Conservation (phyloP, 2,329 filamentous ascomycete genomes). For the Cryphonectria parasitica region DNA sequence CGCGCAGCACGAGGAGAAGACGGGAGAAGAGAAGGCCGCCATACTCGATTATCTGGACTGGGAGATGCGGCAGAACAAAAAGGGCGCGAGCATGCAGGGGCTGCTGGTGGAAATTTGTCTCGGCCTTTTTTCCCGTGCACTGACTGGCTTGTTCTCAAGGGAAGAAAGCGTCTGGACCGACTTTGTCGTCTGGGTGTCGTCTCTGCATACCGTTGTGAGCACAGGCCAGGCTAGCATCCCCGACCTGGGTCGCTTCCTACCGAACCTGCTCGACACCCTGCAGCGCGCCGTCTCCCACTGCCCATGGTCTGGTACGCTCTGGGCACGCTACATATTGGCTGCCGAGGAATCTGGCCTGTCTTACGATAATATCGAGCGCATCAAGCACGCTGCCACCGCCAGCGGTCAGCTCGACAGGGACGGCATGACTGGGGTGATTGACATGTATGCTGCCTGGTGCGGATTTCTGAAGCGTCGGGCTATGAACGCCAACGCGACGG, state of each 20-base stretch:
- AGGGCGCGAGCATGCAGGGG: conserved; percentile 52
- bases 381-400: conserved; percentile 91
- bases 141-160: conserved; percentile 69
- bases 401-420: conserved; percentile 82
- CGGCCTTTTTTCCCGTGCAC: conserved; percentile 78
- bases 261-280: conserved; percentile 68
- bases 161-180: conserved; percentile 83
- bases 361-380: conserved; percentile 81
- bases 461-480: conserved; percentile 87
- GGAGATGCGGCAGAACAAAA: conserved; percentile 70
- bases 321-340: conserved; percentile 85
- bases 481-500: conserved; percentile 71
- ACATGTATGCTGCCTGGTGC: conserved; percentile 94
- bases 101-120: conserved; percentile 57
- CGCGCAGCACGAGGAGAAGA: conserved; percentile 60
- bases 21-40: conserved; percentile 54
- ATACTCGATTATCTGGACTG: conserved; percentile 79
- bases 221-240: conserved; percentile 44
- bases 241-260: conserved; percentile 44
- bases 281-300: conserved; percentile 87
- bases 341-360: conserved; percentile 77
- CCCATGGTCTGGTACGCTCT: conserved; percentile 88
- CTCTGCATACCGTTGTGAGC: conserved; percentile 43
- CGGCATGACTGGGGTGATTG: conserved; percentile 84
- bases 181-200: conserved; percentile 75